A percentile compares a stretch with the other conserved stretches of the same genome.
Evolutionary conservation across 139 green algal genomes (phyloP).

Genomic region (Parachlorella kessleri): DNA sequence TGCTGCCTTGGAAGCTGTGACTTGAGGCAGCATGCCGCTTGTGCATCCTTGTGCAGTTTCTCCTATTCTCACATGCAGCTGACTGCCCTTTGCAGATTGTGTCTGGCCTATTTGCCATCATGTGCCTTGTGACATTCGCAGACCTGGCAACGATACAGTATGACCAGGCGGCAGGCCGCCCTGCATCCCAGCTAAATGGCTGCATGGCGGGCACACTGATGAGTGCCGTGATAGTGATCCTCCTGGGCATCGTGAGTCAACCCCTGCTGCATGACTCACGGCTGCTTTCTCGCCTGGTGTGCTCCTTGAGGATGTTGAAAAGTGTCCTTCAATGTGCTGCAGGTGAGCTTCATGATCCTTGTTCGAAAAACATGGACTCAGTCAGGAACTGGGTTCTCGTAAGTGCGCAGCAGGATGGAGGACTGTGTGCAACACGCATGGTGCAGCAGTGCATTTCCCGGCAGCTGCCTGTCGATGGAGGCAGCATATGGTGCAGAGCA

Average conservation of each 20-base stretch:
- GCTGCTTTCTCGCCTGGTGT: not conserved
- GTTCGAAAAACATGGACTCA: not conserved
- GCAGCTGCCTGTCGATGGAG: not conserved
- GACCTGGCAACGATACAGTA: slow-evolving; percentile 8
- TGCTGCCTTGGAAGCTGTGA: too few species aligned
- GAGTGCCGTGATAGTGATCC: not conserved
- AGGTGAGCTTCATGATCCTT: slow-evolving; percentile 6
- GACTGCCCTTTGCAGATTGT: not conserved
- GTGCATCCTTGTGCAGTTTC: too few species aligned
- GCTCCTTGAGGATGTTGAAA: not conserved
- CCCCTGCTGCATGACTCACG: too few species aligned
- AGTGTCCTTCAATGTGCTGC: not conserved
- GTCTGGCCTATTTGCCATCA: slow-evolving; percentile 10
- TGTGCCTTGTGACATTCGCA: slow-evolving; percentile 11
- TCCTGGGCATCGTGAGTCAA: not conserved
- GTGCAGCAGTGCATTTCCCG: not conserved
- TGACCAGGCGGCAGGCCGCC: not conserved
- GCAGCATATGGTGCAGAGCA: not conserved
- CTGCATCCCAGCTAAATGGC: slow-evolving; percentile 18
- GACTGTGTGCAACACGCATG: too few species aligned
- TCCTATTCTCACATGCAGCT: too few species aligned
- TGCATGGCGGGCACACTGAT: slow-evolving; percentile 25
- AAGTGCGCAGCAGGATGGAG: too few species aligned
- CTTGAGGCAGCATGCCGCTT: too few species aligned
- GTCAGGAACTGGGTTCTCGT: not conserved